Conservation (phyloP, 139 green algal species). For the Chloropicon primus region DNA sequence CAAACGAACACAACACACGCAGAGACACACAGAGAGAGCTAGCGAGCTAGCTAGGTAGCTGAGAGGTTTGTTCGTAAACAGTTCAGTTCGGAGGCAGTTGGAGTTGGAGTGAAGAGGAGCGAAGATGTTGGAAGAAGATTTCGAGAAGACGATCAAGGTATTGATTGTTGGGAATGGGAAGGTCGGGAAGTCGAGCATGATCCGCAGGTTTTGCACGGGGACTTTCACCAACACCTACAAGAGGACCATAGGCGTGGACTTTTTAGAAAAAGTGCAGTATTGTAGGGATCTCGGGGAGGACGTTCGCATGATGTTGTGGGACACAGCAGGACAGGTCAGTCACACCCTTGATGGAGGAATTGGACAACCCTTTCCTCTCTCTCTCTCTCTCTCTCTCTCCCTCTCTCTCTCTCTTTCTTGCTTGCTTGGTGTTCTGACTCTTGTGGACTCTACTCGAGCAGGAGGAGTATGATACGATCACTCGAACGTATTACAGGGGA, state of each 20-base stretch:
- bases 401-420: not conserved
- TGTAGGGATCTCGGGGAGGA: constrained; percentile 32
- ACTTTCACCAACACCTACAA: constrained; percentile 59
- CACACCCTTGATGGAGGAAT: no score
- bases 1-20: no score
- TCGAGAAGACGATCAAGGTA: constrained; percentile 39
- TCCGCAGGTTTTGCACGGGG: constrained; percentile 48
- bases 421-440: no score
- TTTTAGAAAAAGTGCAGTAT: constrained; percentile 54
- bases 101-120: not conserved
- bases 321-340: constrained; percentile 43
- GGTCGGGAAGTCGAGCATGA: constrained; percentile 63
- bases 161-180: constrained; percentile 56
- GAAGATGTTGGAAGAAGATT: constrained; percentile 4
- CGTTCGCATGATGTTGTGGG: constrained; percentile 61
- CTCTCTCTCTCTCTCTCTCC: not conserved
- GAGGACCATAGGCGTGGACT: constrained; percentile 72
- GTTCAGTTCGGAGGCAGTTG: no score
- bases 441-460: constrained; percentile 21
- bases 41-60: no score
- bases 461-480: constrained; percentile 66
- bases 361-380: not conserved
- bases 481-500: constrained; percentile 51
- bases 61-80: no score
- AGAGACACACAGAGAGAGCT: no score